phyloP scores from a whole-genome alignment of 2,329 filamentous ascomycete genomes.

The Colletotrichum simmondsii region DNA sequence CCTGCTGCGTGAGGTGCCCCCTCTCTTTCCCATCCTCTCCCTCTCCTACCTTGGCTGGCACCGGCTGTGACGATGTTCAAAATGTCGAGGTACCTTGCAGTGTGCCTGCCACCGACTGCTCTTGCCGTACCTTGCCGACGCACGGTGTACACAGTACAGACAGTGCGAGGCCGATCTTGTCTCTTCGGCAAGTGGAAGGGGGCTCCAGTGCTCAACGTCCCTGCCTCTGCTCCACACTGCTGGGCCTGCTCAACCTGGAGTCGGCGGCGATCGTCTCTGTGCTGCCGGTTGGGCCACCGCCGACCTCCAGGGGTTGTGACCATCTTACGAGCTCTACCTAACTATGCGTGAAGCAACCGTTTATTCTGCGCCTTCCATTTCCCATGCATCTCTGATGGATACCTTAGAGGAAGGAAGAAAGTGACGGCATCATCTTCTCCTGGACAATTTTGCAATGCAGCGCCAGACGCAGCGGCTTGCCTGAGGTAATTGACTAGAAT shows the following conservation, averaged over 20 bases:
- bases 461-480: no score
- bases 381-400: background rate
- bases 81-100: background rate
- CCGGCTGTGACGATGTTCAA: no score
- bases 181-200: background rate
- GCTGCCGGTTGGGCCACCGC: conserved; percentile 25
- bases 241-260: conserved; percentile 14
- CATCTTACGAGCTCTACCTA: conserved; percentile 19
- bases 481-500: no score
- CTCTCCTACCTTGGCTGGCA: background rate
- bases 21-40: background rate
- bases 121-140: background rate
- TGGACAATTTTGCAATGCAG: background rate
- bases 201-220: background rate
- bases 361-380: background rate
- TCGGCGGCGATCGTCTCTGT: conserved; percentile 27
- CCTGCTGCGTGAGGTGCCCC: background rate
- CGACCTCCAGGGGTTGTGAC: conserved; percentile 24
- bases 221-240: background rate
- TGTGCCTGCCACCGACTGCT: background rate
- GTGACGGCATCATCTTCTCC: background rate
- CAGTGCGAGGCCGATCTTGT: background rate
- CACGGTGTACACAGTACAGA: background rate
- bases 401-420: background rate
- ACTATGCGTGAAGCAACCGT: background rate